Evolutionary conservation across 2,329 filamentous ascomycete genomes (phyloP).

Genomic region (Coniochaeta sp.): DNA sequence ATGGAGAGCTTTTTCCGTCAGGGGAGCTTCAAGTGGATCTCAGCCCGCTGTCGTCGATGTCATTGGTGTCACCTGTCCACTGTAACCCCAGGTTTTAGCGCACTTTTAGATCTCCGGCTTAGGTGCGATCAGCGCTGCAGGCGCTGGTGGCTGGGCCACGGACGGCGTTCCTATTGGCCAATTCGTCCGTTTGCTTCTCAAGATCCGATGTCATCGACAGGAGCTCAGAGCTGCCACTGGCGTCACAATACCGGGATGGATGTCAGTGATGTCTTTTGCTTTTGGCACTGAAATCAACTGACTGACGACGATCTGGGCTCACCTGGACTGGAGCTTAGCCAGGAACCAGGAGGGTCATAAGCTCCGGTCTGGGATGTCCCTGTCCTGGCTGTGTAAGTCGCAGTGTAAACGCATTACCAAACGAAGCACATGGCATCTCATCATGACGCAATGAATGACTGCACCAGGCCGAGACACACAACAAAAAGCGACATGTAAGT

Average conservation of each 20-base stretch:
- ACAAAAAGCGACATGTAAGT: not conserved
- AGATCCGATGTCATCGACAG: not conserved
- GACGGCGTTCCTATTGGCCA: not conserved
- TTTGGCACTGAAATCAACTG: not conserved
- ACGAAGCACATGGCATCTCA: not conserved
- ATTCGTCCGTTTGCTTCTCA: not conserved
- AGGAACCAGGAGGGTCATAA: not conserved
- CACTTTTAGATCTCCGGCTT: not conserved
- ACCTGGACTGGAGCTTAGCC: not conserved
- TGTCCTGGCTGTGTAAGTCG: too few relatives aligned
- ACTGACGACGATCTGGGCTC: not conserved
- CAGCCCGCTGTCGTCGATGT: not conserved
- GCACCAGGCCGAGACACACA: not conserved
- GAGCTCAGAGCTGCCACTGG: not conserved
- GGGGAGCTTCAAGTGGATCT: not conserved
- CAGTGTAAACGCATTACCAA: not conserved
- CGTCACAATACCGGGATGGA: not conserved
- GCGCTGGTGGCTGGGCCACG: not conserved
- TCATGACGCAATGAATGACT: not conserved
- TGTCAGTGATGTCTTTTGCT: not conserved
- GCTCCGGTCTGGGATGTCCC: too few relatives aligned
- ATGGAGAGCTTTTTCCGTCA: too few relatives aligned
- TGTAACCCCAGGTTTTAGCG: not conserved
- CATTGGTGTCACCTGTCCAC: constrained; percentile 2
- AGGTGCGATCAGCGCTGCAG: not conserved